phyloP scores from a whole-genome alignment of 345 rosid species.

The Brassica carinata region DNA sequence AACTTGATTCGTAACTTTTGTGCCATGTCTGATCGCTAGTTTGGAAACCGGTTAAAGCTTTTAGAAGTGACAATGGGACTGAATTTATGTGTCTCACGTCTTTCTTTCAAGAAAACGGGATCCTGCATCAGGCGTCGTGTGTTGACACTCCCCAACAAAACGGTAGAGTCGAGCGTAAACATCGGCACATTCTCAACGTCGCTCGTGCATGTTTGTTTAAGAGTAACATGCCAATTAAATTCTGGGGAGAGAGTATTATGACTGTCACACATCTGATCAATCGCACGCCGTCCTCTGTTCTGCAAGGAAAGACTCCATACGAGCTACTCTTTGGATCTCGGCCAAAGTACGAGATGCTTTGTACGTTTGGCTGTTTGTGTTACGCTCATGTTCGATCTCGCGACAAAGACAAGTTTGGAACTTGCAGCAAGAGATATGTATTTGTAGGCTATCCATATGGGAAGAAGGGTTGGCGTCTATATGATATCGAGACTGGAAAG shows the following conservation, averaged over 20 bases:
- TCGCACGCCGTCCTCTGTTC: neutral
- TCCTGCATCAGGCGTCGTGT: neutral
- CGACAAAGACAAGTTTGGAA: too few species aligned
- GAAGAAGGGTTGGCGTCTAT: too few species aligned
- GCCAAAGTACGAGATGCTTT: neutral
- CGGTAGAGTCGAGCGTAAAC: neutral
- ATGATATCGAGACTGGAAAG: too few species aligned
- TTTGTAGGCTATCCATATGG: too few species aligned
- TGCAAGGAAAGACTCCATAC: neutral
- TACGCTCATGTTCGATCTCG: too few species aligned
- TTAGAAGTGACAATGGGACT: neutral
- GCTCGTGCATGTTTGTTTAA: neutral
- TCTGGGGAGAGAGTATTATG: neutral
- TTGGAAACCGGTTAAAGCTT: neutral
- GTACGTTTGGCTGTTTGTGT: too few species aligned
- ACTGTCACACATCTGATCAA: neutral
- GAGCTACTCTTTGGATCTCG: neutral
- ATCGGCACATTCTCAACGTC: neutral
- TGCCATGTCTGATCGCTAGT: neutral
- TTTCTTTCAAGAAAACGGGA: neutral
- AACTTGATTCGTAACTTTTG: neutral
- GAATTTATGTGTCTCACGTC: neutral
- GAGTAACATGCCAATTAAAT: neutral
- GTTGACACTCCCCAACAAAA: neutral
- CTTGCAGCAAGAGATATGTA: too few species aligned